These are phyloP conservation scores for Xylariomycetidae sp. DNA, from an alignment of 2,329 filamentous ascomycete species.

Conservation along the genomic window DNA sequence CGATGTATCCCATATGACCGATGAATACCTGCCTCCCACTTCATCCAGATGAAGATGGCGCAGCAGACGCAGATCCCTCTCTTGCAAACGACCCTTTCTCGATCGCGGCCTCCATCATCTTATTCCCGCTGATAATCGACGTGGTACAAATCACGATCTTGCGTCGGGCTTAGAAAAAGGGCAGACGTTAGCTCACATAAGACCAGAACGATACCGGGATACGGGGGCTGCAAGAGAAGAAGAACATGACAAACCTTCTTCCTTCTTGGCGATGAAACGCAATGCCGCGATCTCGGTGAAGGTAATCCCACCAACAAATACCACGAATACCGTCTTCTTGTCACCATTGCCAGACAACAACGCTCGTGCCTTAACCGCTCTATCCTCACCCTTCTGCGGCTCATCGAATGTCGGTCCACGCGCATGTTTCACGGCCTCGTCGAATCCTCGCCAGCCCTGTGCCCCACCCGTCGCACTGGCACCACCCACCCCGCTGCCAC, in stretches of 20 bases:
- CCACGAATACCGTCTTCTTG: conserved; percentile 88
- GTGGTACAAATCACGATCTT: conserved; percentile 92
- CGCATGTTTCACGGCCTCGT: conserved; percentile 84
- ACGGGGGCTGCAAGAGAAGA: too few relatives aligned
- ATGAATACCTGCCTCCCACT: too few relatives aligned
- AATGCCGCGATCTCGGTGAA: conserved; percentile 94
- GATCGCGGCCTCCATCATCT: conserved; percentile 80
- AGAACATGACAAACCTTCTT: conserved; percentile 55
- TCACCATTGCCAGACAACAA: conserved; percentile 71
- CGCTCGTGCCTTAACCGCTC: conserved; percentile 80
- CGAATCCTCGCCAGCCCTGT: conserved; percentile 89
- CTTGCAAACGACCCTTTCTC: conserved; percentile 63
- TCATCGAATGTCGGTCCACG: conserved; percentile 88
- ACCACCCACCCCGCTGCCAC: conserved; percentile 50
- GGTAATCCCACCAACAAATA: conserved; percentile 94
- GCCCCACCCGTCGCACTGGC: conserved; percentile 52
- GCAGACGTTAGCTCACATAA: too few relatives aligned
- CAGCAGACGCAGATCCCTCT: conserved; percentile 24
- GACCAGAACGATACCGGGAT: too few relatives aligned
- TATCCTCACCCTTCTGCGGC: conserved; percentile 86
- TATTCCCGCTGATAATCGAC: conserved; percentile 82
- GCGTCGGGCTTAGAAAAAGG: conserved; percentile 69
- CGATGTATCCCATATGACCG: too few relatives aligned
- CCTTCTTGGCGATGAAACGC: conserved; percentile 80
- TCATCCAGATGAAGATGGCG: conserved; percentile 10